A percentile compares a stretch with the other conserved stretches of the same genome.
Evolutionary conservation across 75 land plant genomes (phyloP).

Genomic region (Cryptomeria japonica): DNA sequence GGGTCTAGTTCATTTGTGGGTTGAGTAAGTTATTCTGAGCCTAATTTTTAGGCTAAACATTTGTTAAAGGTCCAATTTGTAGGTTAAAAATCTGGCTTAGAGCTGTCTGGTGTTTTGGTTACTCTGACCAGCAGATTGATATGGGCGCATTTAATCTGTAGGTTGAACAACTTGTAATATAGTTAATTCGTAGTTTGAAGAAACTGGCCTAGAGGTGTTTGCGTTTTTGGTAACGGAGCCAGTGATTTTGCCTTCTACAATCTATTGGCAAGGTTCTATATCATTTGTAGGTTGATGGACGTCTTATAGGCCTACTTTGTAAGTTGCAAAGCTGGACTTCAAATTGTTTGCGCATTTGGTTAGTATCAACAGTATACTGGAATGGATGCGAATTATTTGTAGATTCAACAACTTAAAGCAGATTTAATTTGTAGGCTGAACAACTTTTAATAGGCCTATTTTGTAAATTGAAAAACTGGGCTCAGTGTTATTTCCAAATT

Average conservation of each 20-base stretch:
- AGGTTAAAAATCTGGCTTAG: not conserved
- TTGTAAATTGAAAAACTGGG: not conserved
- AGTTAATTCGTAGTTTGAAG: not conserved
- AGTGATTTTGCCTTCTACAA: not conserved
- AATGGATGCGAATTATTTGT: not conserved
- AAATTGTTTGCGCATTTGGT: not conserved
- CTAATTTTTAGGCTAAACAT: not conserved
- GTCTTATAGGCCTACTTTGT: no score
- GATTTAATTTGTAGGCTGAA: not conserved
- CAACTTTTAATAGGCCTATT: not conserved
- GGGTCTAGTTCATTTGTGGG: not conserved
- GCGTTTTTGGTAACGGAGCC: not conserved
- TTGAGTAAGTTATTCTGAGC: not conserved
- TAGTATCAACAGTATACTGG: not conserved
- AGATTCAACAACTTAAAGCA: not conserved
- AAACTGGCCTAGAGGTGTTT: not conserved
- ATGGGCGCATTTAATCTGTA: not conserved
- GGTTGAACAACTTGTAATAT: no score
- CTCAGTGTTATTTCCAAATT: not conserved
- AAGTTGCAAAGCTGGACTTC: not conserved
- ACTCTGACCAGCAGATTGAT: not conserved
- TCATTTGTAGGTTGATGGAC: not conserved
- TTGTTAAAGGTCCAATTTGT: not conserved
- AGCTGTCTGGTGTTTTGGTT: not conserved
- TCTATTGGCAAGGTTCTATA: not conserved